These are phyloP conservation scores for Anthracocystis panici-leucophaei DNA, from an alignment of 1,284 basidiomycete species.

Conservation along the genomic window DNA sequence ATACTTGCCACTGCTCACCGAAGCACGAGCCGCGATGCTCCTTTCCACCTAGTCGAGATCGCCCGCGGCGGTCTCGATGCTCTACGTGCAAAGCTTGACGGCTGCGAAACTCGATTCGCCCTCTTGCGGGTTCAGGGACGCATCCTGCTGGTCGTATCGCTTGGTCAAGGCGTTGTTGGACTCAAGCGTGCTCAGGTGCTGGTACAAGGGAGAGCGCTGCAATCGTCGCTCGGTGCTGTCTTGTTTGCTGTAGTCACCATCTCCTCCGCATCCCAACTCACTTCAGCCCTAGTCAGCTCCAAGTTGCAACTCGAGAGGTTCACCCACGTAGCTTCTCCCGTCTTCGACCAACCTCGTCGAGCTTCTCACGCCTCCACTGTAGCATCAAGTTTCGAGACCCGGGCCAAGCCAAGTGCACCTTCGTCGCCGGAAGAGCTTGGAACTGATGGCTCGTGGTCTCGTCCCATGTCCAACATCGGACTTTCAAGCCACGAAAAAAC, in stretches of 20 bases:
- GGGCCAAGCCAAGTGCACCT: conserved; percentile 22
- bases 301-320: conserved; percentile 29
- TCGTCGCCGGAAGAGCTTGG: conserved; percentile 17
- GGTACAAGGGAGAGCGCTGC: conserved; percentile 17
- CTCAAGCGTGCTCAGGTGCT: conserved; percentile 24
- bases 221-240: conserved; percentile 13
- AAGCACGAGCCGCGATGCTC: conserved; percentile 7
- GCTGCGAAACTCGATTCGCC: conserved; percentile 17
- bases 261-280: conserved; percentile 19
- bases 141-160: conserved; percentile 26
- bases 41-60: conserved; percentile 16
- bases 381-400: neutral
- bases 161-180: conserved; percentile 19
- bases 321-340: conserved; percentile 12
- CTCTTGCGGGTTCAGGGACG: conserved; percentile 17
- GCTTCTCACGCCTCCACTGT: conserved; percentile 21
- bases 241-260: conserved; percentile 23
- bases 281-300: conserved; percentile 17
- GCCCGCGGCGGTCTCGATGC: conserved; percentile 28
- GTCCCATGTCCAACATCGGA: conserved; percentile 10
- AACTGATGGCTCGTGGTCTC: conserved; percentile 9
- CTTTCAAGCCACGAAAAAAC: neutral
- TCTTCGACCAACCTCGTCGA: conserved; percentile 15
- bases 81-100: conserved; percentile 17
- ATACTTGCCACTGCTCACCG: conserved; percentile 15